Conservation (phyloP, 2,329 filamentous ascomycete genomes). For the Metarhizium robertsii region DNA sequence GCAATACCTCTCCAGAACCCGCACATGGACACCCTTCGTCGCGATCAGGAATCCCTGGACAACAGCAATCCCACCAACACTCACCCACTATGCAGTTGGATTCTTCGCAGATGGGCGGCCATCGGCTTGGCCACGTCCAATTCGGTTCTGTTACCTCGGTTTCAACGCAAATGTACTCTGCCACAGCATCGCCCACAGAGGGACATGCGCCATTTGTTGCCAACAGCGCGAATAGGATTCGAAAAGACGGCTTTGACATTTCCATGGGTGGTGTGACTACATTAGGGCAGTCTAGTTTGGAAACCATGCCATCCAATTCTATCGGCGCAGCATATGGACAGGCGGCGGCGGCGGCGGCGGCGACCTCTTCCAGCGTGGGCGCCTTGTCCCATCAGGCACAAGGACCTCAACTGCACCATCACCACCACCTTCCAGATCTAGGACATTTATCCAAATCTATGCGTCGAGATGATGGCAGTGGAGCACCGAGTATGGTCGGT, state of each 20-base stretch:
- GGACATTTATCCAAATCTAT: conserved; percentile 60
- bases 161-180: conserved; percentile 42
- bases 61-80: conserved; percentile 33
- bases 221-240: conserved; percentile 38
- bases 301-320: conserved; percentile 43
- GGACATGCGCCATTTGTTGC: conserved; percentile 21
- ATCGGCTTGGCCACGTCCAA: conserved; percentile 42
- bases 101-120: conserved; percentile 41
- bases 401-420: conserved; percentile 48
- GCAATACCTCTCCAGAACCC: conserved; percentile 34
- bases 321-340: conserved; percentile 44
- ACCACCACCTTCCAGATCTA: conserved; percentile 70
- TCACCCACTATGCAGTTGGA: conserved; percentile 43
- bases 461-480: conserved; percentile 47
- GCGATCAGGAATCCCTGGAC: conserved; percentile 25
- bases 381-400: conserved; percentile 2
- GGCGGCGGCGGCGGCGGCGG: conserved; percentile 24
- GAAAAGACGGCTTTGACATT: conserved; percentile 51
- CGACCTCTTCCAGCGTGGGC: conserved; percentile 9
- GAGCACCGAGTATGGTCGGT: conserved; percentile 77
- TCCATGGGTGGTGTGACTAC: conserved; percentile 40
- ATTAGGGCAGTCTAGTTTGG: conserved; percentile 45
- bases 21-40: conserved; percentile 24
- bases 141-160: conserved; percentile 41
- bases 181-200: conserved; percentile 33